These are phyloP conservation scores for Neurospora sp. DNA, from an alignment of 495 filamentous ascomycete species.

Conservation along the genomic window DNA sequence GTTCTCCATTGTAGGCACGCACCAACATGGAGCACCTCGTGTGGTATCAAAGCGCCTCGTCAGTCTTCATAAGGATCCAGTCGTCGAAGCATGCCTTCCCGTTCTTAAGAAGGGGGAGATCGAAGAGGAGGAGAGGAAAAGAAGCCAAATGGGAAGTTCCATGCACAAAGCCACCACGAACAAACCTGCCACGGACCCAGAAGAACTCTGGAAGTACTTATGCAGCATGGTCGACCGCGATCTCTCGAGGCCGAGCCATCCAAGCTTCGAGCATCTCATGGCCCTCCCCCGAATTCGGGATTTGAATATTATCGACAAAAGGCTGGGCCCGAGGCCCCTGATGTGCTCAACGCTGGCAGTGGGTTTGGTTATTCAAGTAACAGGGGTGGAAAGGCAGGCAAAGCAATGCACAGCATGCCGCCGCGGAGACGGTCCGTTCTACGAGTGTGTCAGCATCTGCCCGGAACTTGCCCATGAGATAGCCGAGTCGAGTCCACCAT, in stretches of 20 bases:
- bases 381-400: neutral
- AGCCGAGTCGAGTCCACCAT: neutral
- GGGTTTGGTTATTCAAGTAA: neutral
- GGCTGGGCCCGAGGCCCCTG: neutral
- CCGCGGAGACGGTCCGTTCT: neutral
- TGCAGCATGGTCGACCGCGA: neutral
- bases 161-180: neutral
- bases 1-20: conserved; percentile 13
- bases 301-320: neutral
- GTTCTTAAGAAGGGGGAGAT: neutral
- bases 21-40: neutral
- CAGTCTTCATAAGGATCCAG: neutral
- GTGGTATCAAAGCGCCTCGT: neutral
- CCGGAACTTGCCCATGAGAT: neutral
- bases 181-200: neutral
- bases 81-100: neutral
- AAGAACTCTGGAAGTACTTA: neutral
- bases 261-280: neutral
- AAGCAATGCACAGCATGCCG: neutral
- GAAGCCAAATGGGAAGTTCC: neutral
- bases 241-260: neutral
- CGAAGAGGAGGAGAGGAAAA: neutral
- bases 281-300: neutral
- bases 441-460: neutral
- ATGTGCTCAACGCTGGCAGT: neutral